Conservation (phyloP, 257 asterid species). For the Lycium barbarum region DNA sequence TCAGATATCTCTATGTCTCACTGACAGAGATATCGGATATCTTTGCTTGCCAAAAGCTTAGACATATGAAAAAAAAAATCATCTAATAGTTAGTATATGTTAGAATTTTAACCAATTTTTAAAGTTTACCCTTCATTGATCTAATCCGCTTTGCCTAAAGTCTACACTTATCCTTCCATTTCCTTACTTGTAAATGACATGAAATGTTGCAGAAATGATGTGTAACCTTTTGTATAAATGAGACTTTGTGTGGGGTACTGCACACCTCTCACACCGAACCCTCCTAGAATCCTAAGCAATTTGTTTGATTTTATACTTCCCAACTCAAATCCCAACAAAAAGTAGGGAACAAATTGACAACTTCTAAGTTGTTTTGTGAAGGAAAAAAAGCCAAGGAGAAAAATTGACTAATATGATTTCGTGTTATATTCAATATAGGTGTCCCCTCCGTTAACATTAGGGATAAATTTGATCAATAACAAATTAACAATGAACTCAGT, state of each 20-base stretch:
- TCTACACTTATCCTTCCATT: not conserved
- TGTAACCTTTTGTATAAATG: not conserved
- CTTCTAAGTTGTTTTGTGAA: not conserved
- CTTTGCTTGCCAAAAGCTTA: not conserved
- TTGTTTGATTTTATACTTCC: conserved; percentile 14
- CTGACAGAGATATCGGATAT: not conserved
- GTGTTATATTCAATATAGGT: too few relatives aligned
- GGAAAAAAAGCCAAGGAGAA: conserved; percentile 19
- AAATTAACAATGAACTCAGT: too few relatives aligned
- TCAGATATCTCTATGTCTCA: not conserved
- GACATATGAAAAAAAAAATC: not conserved
- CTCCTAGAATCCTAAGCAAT: conserved; percentile 19
- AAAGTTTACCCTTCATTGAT: not conserved
- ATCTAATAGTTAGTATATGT: not conserved
- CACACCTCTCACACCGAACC: conserved; percentile 12
- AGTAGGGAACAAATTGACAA: conserved; percentile 7
- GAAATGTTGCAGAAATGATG: conserved; percentile 21
- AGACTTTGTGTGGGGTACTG: conserved; percentile 19
- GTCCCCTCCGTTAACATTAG: too few relatives aligned
- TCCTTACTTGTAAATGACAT: conserved; percentile 20
- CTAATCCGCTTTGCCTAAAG: not conserved
- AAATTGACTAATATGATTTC: not conserved
- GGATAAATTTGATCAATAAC: too few relatives aligned
- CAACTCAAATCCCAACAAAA: conserved; percentile 24
- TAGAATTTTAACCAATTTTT: not conserved